These are phyloP conservation scores for slime mould (Dictyostelium discoideum) DNA, from an alignment of 78 protist species.

Conservation along the genomic window dicty_2.7 NC_007090.3:1236501-1237000, in stretches of 20 bases:
- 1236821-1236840: neutral
- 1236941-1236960: neutral
- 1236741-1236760: neutral
- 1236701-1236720: conserved; percentile 1
- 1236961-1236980: conserved; percentile 22
- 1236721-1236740: neutral
- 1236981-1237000: conserved; percentile 61
- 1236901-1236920: neutral
- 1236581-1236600: conserved; percentile 53
- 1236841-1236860: neutral
- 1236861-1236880: neutral
- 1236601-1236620: conserved; percentile 34
- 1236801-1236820: no score
- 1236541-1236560: neutral
- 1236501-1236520: conserved; percentile 77
- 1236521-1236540: conserved; percentile 1
- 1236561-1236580: neutral
- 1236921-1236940: neutral
- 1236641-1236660: neutral
- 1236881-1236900: neutral
- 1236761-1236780: neutral
- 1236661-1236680: conserved; percentile 23
- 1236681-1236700: conserved; percentile 14
- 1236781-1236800: neutral
- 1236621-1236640: neutral